Evolutionary conservation across 768 basidiomycete genomes (phyloP).

Genomic region (Tubosaeta sp.): DNA sequence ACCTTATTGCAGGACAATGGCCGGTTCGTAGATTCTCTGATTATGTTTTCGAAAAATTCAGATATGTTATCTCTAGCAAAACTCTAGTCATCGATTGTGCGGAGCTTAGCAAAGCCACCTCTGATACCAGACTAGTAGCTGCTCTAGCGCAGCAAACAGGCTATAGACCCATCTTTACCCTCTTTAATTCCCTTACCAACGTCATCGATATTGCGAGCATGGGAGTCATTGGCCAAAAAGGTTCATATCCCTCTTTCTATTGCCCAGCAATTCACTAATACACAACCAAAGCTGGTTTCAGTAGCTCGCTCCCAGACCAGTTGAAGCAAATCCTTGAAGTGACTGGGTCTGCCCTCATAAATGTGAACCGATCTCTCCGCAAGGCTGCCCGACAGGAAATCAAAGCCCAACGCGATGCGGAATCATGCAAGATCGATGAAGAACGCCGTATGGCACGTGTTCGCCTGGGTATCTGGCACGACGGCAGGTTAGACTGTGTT

Average conservation of each 20-base stretch:
- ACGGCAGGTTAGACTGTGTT: constrained; percentile 79
- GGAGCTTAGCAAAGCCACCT: constrained; percentile 60
- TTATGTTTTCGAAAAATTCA: background rate
- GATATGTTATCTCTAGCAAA: constrained; percentile 41
- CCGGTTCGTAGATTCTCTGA: constrained; percentile 36
- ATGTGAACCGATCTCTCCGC: constrained; percentile 52
- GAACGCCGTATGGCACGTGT: constrained; percentile 44
- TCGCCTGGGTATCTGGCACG: constrained; percentile 71
- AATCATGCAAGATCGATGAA: constrained; percentile 36
- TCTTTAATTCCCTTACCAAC: constrained; percentile 74
- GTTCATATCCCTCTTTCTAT: constrained; percentile 30
- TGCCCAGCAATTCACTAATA: background rate
- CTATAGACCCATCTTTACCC: constrained; percentile 85
- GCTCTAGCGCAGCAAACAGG: constrained; percentile 79
- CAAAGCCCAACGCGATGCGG: constrained; percentile 34
- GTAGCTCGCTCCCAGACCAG: constrained; percentile 74
- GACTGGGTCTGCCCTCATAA: constrained; percentile 64
- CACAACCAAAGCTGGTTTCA: constrained; percentile 64
- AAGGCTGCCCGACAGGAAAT: constrained; percentile 39
- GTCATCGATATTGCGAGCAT: constrained; percentile 89
- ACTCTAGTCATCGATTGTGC: constrained; percentile 81
- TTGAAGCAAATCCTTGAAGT: constrained; percentile 81
- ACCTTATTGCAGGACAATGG: constrained; percentile 47
- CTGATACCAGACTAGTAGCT: constrained; percentile 65
- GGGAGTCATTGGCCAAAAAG: constrained; percentile 94